These are phyloP conservation scores for Tephrocybe sp. DNA, from an alignment of 768 basidiomycete genomes.

Conservation along the genomic window DNA sequence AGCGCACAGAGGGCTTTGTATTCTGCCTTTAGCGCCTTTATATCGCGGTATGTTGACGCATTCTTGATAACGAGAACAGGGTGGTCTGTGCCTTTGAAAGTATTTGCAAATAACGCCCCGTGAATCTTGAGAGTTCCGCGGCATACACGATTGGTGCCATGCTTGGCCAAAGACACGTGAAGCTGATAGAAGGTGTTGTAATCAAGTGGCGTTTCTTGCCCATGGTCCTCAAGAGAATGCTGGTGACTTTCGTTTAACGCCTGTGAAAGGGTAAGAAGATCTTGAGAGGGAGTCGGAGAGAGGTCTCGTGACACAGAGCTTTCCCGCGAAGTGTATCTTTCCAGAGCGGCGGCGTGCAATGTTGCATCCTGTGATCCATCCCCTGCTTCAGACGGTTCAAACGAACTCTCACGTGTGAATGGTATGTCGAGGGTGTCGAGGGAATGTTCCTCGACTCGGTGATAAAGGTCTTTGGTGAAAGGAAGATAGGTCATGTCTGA, in stretches of 20 bases:
- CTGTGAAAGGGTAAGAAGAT: not conserved
- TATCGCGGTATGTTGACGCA: not conserved
- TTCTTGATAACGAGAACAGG: constrained; percentile 1
- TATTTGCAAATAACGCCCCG: not conserved
- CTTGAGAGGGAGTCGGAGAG: too few species aligned
- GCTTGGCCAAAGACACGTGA: too few species aligned
- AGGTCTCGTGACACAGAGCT: not conserved
- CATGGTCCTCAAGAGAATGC: not conserved
- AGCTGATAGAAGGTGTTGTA: not conserved
- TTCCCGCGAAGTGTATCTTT: too few species aligned
- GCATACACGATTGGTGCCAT: not conserved
- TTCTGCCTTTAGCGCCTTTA: not conserved
- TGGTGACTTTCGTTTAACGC: not conserved
- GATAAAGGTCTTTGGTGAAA: not conserved
- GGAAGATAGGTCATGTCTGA: not conserved
- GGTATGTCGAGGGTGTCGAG: not conserved
- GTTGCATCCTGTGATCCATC: too few species aligned
- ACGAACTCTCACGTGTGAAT: not conserved
- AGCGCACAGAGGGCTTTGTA: not conserved
- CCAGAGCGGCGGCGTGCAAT: too few species aligned
- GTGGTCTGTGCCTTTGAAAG: not conserved
- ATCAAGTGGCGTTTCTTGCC: not conserved
- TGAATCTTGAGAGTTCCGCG: not conserved
- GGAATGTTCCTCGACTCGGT: not conserved
- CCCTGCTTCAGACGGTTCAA: not conserved